These are phyloP conservation scores for Clitopilus passeckerianus DNA, from an alignment of 768 basidiomycete genomes.

Conservation along the genomic window DNA sequence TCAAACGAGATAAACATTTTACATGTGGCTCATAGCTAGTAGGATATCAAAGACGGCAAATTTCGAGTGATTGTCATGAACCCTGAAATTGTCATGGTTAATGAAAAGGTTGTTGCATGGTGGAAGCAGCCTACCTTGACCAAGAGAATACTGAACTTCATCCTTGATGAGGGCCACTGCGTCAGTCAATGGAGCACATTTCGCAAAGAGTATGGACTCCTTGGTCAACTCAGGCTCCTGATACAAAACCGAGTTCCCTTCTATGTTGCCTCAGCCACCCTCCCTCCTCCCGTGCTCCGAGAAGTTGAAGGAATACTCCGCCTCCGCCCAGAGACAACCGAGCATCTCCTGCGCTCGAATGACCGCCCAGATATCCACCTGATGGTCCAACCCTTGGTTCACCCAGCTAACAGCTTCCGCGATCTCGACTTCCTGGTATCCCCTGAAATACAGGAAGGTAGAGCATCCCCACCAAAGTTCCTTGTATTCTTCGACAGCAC, in stretches of 20 bases:
- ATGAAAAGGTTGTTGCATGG: neutral
- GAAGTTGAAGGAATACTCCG: conserved; percentile 17
- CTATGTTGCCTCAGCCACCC: conserved; percentile 26
- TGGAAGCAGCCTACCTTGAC: neutral
- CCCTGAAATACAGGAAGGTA: neutral
- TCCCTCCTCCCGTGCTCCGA: conserved; percentile 16
- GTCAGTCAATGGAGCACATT: conserved; percentile 33
- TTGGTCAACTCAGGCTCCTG: conserved; percentile 5
- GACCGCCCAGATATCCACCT: conserved; percentile 28
- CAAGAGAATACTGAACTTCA: conserved; percentile 13
- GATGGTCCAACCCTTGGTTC: conserved; percentile 16
- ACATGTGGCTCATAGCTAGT: too few relatives aligned
- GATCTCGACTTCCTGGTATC: conserved; percentile 11
- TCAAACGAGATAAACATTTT: too few relatives aligned
- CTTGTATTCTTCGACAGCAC: conserved; percentile 6
- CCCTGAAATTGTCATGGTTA: conserved; percentile 7
- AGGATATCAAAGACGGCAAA: conserved; percentile 2
- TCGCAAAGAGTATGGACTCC: conserved; percentile 27
- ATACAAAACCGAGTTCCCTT: conserved; percentile 23
- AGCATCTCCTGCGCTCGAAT: conserved; percentile 17
- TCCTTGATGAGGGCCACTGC: conserved; percentile 36
- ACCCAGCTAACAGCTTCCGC: conserved; percentile 13
- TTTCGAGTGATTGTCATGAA: conserved; percentile 5
- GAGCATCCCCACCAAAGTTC: neutral
- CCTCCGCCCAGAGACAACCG: conserved; percentile 8